Conservation (phyloP, 1,284 basidiomycete species). For the Gymnopus androsaceus region DNA sequence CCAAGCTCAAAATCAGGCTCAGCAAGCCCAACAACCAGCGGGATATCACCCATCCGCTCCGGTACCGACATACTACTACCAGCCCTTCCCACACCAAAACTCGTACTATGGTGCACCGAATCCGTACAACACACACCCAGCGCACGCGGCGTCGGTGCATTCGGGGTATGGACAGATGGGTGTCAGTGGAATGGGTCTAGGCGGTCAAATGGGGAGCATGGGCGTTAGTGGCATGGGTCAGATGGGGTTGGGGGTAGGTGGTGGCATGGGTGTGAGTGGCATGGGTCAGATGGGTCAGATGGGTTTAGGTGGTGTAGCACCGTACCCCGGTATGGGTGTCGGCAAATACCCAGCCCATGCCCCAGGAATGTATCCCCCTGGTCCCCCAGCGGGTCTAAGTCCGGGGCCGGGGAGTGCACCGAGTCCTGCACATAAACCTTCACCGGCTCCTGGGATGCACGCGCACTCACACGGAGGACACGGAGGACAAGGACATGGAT, state of each 20-base stretch:
- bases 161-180: slow-evolving; percentile 63
- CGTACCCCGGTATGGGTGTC: slow-evolving; percentile 13
- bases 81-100: slow-evolving; percentile 71
- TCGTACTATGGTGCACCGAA: slow-evolving; percentile 40
- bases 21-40: slow-evolving; percentile 48
- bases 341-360: slow-evolving; percentile 14
- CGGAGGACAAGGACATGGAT: slow-evolving; percentile 19
- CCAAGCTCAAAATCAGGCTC: slow-evolving; percentile 24
- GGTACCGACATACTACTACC: slow-evolving; percentile 67
- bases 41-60: slow-evolving; percentile 62
- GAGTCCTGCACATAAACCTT: slow-evolving; percentile 63
- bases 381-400: no score
- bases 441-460: slow-evolving; percentile 45
- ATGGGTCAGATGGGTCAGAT: not conserved
- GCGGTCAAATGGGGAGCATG: no score
- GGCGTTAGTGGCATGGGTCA: no score
- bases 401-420: slow-evolving; percentile 62
- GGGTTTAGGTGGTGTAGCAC: slow-evolving; percentile 11
- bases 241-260: slow-evolving; percentile 61
- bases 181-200: slow-evolving; percentile 33
- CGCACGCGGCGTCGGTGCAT: no score
- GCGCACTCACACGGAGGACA: slow-evolving; percentile 34
- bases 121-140: no score
- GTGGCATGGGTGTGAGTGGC: not conserved
- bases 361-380: slow-evolving; percentile 30